phyloP scores from a whole-genome alignment of 148 eudicot genomes.

The Dianthus caryophyllus region DNA sequence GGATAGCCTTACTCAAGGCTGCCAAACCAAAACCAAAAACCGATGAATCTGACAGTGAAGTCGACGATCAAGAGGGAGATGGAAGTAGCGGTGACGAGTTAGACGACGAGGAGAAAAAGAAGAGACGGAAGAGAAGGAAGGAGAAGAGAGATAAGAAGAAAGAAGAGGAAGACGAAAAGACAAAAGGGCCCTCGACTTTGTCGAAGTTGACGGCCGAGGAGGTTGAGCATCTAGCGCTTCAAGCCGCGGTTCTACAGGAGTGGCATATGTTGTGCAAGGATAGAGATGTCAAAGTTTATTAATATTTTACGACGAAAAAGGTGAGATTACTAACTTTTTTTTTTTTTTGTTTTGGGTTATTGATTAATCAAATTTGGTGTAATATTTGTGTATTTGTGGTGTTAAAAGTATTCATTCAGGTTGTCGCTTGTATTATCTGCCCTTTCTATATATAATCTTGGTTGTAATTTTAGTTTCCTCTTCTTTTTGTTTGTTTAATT shows the following conservation, averaged over 20 bases:
- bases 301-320: slow-evolving; percentile 3
- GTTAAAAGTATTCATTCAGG: neutral
- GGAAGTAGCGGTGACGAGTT: slow-evolving; percentile 25
- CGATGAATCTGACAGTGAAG: slow-evolving; percentile 26
- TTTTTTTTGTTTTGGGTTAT: too few species aligned
- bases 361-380: neutral
- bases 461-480: slow-evolving; percentile 4
- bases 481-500: too few species aligned
- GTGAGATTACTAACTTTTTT: neutral
- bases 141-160: slow-evolving; percentile 34
- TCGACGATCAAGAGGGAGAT: slow-evolving; percentile 19
- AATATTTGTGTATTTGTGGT: neutral
- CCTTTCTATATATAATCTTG: neutral
- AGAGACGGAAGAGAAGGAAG: slow-evolving; percentile 29
- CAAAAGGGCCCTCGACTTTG: slow-evolving; percentile 64
- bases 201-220: slow-evolving; percentile 76
- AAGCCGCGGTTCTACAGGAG: slow-evolving; percentile 76
- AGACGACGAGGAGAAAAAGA: slow-evolving; percentile 37
- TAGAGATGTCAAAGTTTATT: slow-evolving; percentile 60
- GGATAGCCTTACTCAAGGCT: slow-evolving; percentile 81
- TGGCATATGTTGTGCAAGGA: slow-evolving; percentile 88
- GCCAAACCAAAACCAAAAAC: slow-evolving; percentile 64
- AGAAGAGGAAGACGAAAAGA: slow-evolving; percentile 37
- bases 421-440: slow-evolving; percentile 5
- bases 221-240: slow-evolving; percentile 92